phyloP scores from a whole-genome alignment of 2,329 filamentous ascomycete genomes.

The Botrytis elliptica region DNA sequence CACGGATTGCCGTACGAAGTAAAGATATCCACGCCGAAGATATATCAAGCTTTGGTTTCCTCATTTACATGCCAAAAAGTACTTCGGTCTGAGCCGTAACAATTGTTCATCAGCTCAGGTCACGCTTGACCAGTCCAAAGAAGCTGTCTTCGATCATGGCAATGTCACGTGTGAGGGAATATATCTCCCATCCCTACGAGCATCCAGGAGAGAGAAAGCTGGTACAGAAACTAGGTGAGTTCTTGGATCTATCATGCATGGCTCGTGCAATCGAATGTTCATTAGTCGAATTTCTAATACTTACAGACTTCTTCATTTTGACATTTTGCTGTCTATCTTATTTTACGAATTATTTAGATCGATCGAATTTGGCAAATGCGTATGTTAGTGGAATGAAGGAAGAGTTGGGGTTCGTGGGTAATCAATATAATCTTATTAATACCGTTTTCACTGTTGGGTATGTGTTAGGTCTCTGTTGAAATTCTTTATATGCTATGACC shows the following conservation, averaged over 20 bases:
- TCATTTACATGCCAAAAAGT: background rate
- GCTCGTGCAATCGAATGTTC: no score
- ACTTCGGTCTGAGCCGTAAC: background rate
- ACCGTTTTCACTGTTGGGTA: conserved; percentile 44
- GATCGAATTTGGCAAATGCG: conserved; percentile 41
- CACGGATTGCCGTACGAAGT: background rate
- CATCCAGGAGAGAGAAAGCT: conserved; percentile 23
- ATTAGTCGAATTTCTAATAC: background rate
- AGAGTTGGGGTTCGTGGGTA: conserved; percentile 47
- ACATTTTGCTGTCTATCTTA: conserved; percentile 29
- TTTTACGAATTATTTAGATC: conserved; percentile 37
- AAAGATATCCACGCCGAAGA: conserved; percentile 6
- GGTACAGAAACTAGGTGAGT: conserved; percentile 22
- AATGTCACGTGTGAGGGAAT: conserved; percentile 15
- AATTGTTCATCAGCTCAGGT: background rate
- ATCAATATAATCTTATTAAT: conserved; percentile 51
- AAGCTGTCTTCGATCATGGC: background rate
- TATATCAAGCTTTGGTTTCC: background rate
- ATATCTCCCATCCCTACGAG: conserved; percentile 14
- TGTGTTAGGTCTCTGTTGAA: conserved; percentile 1
- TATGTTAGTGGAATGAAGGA: conserved; percentile 49
- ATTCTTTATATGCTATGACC: background rate
- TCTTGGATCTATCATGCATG: background rate
- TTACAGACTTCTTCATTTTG: conserved; percentile 23
- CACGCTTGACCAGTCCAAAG: background rate